Percentiles rank a stretch among this genome's conserved stretches.
phyloP scores from a whole-genome alignment of 2,329 filamentous ascomycete species.

The Claviceps humidiphila region DNA sequence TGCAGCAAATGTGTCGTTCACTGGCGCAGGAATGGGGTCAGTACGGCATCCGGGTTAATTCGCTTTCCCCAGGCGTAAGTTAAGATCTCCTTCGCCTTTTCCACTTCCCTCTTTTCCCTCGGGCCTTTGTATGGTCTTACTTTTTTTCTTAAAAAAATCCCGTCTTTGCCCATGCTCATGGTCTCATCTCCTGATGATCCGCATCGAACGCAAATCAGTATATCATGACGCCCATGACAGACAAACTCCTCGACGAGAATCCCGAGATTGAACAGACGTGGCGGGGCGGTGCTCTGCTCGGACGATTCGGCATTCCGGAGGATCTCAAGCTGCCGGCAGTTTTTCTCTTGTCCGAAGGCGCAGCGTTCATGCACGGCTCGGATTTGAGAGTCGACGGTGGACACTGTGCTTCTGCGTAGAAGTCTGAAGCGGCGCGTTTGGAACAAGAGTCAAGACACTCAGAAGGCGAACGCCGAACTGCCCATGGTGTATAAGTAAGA shows the following conservation, averaged over 20 bases:
- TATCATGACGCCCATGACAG: constrained; percentile 73
- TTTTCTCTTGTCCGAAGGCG: constrained; percentile 60
- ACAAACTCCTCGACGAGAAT: constrained; percentile 61
- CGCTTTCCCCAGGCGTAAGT: constrained; percentile 44
- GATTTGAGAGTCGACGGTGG: constrained; percentile 61
- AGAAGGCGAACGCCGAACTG: too few species aligned
- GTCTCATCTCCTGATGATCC: not conserved
- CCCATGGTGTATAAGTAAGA: too few species aligned
- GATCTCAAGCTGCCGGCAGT: constrained; percentile 63
- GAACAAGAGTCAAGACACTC: too few species aligned
- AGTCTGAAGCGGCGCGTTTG: too few species aligned
- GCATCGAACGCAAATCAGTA: constrained; percentile 28
- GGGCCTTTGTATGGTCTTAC: not conserved
- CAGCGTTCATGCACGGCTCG: constrained; percentile 61
- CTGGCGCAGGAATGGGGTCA: constrained; percentile 49
- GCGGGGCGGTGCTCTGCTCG: constrained; percentile 79
- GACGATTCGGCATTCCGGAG: constrained; percentile 49
- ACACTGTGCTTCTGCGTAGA: constrained; percentile 25
- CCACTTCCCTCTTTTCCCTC: too few species aligned
- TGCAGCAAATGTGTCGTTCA: constrained; percentile 45
- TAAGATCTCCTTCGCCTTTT: not conserved
- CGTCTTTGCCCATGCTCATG: not conserved
- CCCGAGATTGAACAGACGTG: constrained; percentile 57
- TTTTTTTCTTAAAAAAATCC: not conserved
- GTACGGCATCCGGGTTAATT: constrained; percentile 52